These are phyloP conservation scores for Fraxinus xanthoxyloides DNA, from an alignment of 305 asterid species.

Conservation along the genomic window DNA sequence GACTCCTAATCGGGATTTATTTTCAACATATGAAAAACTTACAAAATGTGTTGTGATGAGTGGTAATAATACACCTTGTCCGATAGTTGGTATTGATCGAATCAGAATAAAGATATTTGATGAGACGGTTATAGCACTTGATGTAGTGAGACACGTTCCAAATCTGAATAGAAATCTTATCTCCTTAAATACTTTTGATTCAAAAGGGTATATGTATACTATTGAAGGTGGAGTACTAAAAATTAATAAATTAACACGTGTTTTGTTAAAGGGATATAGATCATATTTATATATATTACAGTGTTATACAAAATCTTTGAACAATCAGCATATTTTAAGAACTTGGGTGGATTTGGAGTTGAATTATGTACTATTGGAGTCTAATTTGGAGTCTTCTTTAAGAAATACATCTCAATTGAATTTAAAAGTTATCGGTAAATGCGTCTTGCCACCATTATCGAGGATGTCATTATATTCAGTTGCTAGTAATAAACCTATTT, in stretches of 20 bases:
- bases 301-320: not conserved
- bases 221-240: not conserved
- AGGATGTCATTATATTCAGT: not conserved
- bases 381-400: not conserved
- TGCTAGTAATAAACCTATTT: not conserved
- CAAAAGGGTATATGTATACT: not conserved
- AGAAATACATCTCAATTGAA: not conserved
- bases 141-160: not conserved
- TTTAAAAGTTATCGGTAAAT: too few relatives aligned
- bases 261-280: not conserved
- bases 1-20: not conserved
- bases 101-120: not conserved
- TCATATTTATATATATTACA: too few relatives aligned
- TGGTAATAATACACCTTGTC: not conserved
- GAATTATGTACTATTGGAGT: not conserved
- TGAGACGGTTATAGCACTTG: not conserved
- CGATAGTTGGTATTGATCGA: not conserved
- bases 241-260: not conserved
- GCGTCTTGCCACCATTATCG: not conserved
- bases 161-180: too few relatives aligned
- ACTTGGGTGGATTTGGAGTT: not conserved
- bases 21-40: not conserved
- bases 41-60: not conserved
- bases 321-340: not conserved
- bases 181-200: not conserved